Percentiles rank a stretch among this genome's conserved stretches.
These are phyloP conservation scores for Schoenoplectus triqueter DNA, from an alignment of 202 grass and related monocot genomes.

Conservation along the genomic window DNA sequence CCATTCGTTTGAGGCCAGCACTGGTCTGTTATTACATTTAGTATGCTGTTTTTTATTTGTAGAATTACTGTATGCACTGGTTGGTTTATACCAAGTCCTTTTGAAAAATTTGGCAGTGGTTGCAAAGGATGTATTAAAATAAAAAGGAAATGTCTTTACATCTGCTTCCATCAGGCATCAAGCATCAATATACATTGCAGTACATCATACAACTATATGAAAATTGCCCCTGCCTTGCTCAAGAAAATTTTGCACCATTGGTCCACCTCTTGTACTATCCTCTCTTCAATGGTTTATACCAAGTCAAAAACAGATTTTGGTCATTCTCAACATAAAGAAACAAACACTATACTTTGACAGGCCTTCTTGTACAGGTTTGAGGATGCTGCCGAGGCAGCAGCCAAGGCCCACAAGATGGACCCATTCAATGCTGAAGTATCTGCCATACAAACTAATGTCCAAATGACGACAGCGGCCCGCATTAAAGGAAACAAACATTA, in stretches of 20 bases:
- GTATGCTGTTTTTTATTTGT: neutral
- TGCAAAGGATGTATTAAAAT: too few relatives aligned
- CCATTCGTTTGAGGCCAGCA: neutral
- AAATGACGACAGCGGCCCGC: conserved; percentile 37
- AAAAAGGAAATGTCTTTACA: too few relatives aligned
- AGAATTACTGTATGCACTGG: neutral
- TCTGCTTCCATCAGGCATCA: too few relatives aligned
- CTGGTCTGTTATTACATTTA: neutral
- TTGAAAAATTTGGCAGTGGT: too few relatives aligned
- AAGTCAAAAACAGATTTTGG: neutral
- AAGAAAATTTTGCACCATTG: too few relatives aligned
- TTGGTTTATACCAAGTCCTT: neutral
- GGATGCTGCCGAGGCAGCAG: conserved; percentile 33
- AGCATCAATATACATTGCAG: too few relatives aligned
- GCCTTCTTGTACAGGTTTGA: conserved; percentile 43
- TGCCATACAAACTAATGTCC: conserved; percentile 43
- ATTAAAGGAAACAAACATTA: conserved; percentile 45
- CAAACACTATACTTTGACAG: neutral
- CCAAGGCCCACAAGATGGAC: conserved; percentile 44
- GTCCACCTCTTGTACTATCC: too few relatives aligned
- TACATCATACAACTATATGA: too few relatives aligned
- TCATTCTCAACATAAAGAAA: neutral
- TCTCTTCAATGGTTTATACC: neutral
- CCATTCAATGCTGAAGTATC: conserved; percentile 37
- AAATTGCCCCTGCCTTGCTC: too few relatives aligned